These are phyloP conservation scores for Sugiyamaella lignohabitans DNA, from an alignment of 805 yeast genomes.

Conservation along the genomic window DNA sequence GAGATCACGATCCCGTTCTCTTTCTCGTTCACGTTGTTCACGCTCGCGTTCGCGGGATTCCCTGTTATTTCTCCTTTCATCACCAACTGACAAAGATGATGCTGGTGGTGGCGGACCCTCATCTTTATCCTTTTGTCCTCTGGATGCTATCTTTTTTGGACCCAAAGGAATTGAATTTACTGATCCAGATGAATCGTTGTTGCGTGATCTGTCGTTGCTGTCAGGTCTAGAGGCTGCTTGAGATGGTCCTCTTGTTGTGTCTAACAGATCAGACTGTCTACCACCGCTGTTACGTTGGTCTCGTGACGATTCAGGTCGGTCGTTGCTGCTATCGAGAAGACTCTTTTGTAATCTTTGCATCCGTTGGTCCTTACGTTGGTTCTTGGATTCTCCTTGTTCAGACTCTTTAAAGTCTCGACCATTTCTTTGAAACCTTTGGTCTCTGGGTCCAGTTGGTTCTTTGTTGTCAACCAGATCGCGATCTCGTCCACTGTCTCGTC, in stretches of 20 bases:
- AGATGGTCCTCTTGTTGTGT: no score
- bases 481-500: background rate
- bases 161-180: slow-evolving; percentile 7
- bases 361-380: no score
- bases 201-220: background rate
- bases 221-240: background rate
- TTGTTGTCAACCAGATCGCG: background rate
- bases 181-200: background rate
- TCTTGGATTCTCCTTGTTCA: no score
- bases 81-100: background rate
- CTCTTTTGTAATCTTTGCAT: no score
- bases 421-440: no score
- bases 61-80: slow-evolving; percentile 4
- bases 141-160: background rate
- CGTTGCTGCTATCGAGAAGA: no score
- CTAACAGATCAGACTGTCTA: no score
- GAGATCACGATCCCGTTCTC: slow-evolving; percentile 3
- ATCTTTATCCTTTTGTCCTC: background rate
- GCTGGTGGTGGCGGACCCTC: background rate
- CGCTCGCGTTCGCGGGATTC: background rate
- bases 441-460: background rate
- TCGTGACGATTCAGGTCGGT: no score
- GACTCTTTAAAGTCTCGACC: no score
- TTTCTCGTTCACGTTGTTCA: slow-evolving; percentile 13
- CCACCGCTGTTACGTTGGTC: no score